Conservation (phyloP, 768 basidiomycete genomes). For the Kwoniella sp. region DNA sequence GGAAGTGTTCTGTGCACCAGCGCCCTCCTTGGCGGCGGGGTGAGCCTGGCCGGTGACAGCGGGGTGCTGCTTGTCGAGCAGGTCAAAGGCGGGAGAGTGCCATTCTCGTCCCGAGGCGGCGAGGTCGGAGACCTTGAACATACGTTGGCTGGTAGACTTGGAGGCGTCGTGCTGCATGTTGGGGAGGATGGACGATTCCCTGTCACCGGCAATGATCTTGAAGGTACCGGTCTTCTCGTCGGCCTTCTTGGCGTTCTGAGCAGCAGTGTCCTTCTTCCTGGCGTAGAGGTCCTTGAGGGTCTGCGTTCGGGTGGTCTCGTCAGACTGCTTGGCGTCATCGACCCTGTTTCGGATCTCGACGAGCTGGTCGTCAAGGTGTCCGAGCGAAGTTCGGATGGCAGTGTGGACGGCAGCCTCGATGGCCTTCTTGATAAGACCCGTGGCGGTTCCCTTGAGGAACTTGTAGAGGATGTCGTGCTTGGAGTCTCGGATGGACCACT, state of each 20-base stretch:
- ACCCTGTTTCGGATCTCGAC: slow-evolving; percentile 67
- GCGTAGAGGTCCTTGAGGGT: slow-evolving; percentile 43
- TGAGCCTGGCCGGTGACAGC: slow-evolving; percentile 43
- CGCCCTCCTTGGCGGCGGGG: slow-evolving; percentile 30
- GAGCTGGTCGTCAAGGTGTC: slow-evolving; percentile 83
- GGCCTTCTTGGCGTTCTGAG: slow-evolving; percentile 53
- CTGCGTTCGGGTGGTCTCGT: slow-evolving; percentile 41
- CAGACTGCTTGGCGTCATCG: slow-evolving; percentile 58
- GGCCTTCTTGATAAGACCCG: slow-evolving; percentile 63
- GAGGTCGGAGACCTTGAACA: slow-evolving; percentile 54
- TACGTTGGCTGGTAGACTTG: slow-evolving; percentile 65
- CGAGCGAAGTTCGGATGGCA: slow-evolving; percentile 72
- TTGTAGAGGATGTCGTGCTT: slow-evolving; percentile 68
- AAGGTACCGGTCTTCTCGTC: slow-evolving; percentile 57
- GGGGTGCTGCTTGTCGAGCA: slow-evolving; percentile 45
- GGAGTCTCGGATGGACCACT: slow-evolving; percentile 83
- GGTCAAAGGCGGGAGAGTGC: slow-evolving; percentile 54
- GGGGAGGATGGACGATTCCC: slow-evolving; percentile 58
- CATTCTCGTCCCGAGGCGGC: slow-evolving; percentile 54
- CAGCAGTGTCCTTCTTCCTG: slow-evolving; percentile 53
- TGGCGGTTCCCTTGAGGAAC: slow-evolving; percentile 72
- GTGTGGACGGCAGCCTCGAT: slow-evolving; percentile 62
- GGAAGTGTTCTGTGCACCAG: slow-evolving; percentile 16
- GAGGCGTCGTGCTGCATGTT: slow-evolving; percentile 60
- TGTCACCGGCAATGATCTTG: slow-evolving; percentile 74